Base-by-base conservation (phyloP, 768 basidiomycete species). In the Naganishia antarctica region DNA sequence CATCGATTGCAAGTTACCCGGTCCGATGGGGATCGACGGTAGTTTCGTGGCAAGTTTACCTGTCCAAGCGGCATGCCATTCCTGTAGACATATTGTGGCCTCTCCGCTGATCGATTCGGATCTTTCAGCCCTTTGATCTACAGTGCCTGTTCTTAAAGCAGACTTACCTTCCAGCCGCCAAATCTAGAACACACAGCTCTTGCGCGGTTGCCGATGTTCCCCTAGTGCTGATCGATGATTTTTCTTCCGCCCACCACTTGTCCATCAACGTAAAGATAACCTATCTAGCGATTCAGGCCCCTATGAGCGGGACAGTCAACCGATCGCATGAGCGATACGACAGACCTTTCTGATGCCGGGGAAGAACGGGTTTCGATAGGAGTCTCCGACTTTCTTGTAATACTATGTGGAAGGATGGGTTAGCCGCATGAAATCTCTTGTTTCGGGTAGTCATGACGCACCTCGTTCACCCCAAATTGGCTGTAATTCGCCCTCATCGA, bases 321-420 rank as follows among this genome's bases (percentile, higher is more conserved):
- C 2, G 25, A 25, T 1, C 40, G 6, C 18, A 74, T 63, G 61
- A 73, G 83, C 83, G 84, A 28, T 80, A 71, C 66, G 81, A 81
- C 71, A 82, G 82, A 73, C 74, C 29, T 81, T 81, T 63, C 83
- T 81, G 60, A 87, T 80, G 6, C 85, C 86, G 1, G 84, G 85
- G 67, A 84, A 87, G 76, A 87, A 87, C 0, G 87, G 86, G 70
- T 88, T 88, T 13, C 86, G 83, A 75, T 89, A 87, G 11, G 82
- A 84, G 21, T 83, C 75, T n/a, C 83, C 83, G 0, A 87, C 85
- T 78, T 83, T 83, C 47, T 76, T 81, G 71, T 86, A 85, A 70
- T 85, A 86, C 85, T 86, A 34, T 60, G 28, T 45, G 34, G 40
- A n/a, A 69, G 61, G 29, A 8, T 8, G 8, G 8, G 26, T 51